These are phyloP conservation scores for Chlorophyllum brunneum DNA, from an alignment of 768 basidiomycete species.

Conservation along the genomic window DNA sequence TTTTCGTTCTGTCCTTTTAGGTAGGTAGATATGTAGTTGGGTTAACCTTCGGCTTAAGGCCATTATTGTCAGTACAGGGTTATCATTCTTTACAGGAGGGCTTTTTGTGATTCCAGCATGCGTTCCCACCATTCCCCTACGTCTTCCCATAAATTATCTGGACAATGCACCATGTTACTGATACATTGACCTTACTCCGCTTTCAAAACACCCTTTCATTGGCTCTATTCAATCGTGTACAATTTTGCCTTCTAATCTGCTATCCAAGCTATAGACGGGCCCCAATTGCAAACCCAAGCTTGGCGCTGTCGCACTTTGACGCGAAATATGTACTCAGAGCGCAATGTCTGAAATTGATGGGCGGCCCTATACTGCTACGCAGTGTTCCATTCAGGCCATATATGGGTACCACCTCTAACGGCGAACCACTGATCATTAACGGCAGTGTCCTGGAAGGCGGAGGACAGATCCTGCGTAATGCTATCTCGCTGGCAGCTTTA, in stretches of 20 bases:
- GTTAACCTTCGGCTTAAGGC: conserved; percentile 7
- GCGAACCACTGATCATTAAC: conserved; percentile 31
- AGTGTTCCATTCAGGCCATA: too few species aligned
- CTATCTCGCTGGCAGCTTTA: conserved; percentile 62
- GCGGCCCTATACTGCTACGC: too few species aligned
- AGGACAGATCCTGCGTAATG: conserved; percentile 71
- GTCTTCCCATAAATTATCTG: conserved; percentile 7
- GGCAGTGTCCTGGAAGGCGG: conserved; percentile 58
- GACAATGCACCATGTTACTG: conserved; percentile 5
- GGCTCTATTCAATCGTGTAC: not conserved
- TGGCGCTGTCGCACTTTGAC: too few species aligned
- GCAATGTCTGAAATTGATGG: too few species aligned
- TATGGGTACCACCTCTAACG: too few species aligned
- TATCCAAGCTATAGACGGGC: not conserved
- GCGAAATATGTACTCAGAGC: too few species aligned
- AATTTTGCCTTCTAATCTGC: not conserved
- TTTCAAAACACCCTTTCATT: not conserved
- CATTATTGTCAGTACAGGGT: conserved; percentile 12
- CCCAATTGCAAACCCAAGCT: not conserved
- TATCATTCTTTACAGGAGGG: not conserved
- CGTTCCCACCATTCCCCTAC: not conserved
- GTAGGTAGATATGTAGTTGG: conserved; percentile 13
- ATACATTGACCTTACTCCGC: not conserved
- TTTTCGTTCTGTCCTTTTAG: conserved; percentile 4
- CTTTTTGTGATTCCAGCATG: conserved; percentile 5